Percentiles rank a stretch among this genome's conserved stretches.
phyloP scores from a whole-genome alignment of 257 asterid genomes.

The Verbena officinalis region DNA sequence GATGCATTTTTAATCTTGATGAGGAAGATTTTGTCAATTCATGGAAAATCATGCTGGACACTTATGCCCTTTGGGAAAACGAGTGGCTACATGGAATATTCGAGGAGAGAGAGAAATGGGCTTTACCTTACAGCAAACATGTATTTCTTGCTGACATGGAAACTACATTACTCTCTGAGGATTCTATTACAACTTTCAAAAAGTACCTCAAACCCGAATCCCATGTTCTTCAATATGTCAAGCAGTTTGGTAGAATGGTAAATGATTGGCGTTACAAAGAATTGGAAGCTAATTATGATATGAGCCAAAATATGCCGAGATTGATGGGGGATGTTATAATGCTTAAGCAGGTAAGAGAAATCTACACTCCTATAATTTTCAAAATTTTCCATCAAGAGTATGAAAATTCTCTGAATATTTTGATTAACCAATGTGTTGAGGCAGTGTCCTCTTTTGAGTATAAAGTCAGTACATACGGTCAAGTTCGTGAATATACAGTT shows the following conservation, averaged over 20 bases:
- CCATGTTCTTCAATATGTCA: slow-evolving; percentile 49
- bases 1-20: slow-evolving; percentile 43
- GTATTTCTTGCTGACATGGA: slow-evolving; percentile 50
- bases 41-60: slow-evolving; percentile 56
- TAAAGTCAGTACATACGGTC: slow-evolving; percentile 54
- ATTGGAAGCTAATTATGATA: slow-evolving; percentile 61
- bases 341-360: slow-evolving; percentile 56
- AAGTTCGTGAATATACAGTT: slow-evolving; percentile 47
- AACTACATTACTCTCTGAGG: slow-evolving; percentile 43
- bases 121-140: slow-evolving; percentile 51
- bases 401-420: slow-evolving; percentile 43
- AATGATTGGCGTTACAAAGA: slow-evolving; percentile 65
- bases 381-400: slow-evolving; percentile 52
- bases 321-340: slow-evolving; percentile 58
- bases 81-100: slow-evolving; percentile 50
- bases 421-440: slow-evolving; percentile 42
- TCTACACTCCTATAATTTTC: slow-evolving; percentile 55
- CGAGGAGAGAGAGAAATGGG: slow-evolving; percentile 57
- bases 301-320: slow-evolving; percentile 54
- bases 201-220: slow-evolving; percentile 48
- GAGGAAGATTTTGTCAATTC: slow-evolving; percentile 52
- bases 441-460: slow-evolving; percentile 43
- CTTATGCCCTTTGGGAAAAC: slow-evolving; percentile 54
- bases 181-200: slow-evolving; percentile 41
- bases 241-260: slow-evolving; percentile 56